Evolutionary conservation across 768 basidiomycete species (phyloP).

Genomic region (Jaapia argillacea): DNA sequence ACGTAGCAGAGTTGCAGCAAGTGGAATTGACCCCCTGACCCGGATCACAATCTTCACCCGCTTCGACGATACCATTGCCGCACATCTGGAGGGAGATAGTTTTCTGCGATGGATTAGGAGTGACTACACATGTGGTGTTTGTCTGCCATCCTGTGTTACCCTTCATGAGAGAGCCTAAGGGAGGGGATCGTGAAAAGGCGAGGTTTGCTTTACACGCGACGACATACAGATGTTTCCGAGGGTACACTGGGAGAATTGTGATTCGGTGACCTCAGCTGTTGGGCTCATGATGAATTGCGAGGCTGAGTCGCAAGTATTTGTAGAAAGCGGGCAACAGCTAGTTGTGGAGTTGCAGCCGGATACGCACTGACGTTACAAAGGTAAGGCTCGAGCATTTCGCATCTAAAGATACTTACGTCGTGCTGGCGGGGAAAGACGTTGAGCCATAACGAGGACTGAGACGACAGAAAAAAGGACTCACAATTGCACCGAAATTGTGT

Average conservation of each 20-base stretch:
- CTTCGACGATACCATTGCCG: constrained; percentile 76
- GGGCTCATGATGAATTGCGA: constrained; percentile 80
- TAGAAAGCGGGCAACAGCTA: constrained; percentile 61
- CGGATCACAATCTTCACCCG: constrained; percentile 84
- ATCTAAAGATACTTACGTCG: constrained; percentile 35
- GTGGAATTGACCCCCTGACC: constrained; percentile 45
- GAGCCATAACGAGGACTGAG: constrained; percentile 6
- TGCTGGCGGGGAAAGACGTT: constrained; percentile 27
- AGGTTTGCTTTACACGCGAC: constrained; percentile 2
- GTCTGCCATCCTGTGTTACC: constrained; percentile 31
- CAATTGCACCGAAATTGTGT: constrained; percentile 86
- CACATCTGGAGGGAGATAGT: constrained; percentile 64
- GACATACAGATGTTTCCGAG: constrained; percentile 77
- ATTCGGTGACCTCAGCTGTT: constrained; percentile 53
- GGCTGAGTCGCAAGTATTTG: constrained; percentile 50
- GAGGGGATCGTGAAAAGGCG: neutral
- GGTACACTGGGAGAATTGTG: constrained; percentile 66
- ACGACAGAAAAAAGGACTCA: constrained; percentile 24
- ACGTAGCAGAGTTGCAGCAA: constrained; percentile 69
- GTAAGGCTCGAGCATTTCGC: too few relatives aligned
- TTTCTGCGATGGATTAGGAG: constrained; percentile 33
- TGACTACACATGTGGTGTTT: constrained; percentile 59
- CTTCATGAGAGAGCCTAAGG: constrained; percentile 52
- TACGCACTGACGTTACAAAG: constrained; percentile 52
- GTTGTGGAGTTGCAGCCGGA: constrained; percentile 47